A percentile compares a stretch with the other conserved stretches of the same genome.
phyloP scores from a whole-genome alignment of 164 flowering plant species.

The Kalanchoe fedtschenkoi region DNA sequence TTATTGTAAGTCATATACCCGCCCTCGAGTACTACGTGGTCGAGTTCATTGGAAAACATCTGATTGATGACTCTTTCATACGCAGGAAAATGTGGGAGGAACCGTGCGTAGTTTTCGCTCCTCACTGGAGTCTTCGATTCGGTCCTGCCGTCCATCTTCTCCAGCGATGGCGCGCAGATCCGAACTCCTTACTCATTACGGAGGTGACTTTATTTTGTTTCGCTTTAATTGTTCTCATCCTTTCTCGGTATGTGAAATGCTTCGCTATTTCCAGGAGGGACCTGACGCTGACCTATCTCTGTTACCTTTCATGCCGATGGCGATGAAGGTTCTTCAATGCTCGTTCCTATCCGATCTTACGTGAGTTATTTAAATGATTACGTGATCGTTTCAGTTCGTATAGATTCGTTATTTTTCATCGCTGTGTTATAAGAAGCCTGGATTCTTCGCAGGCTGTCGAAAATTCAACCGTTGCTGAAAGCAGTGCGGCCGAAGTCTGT shows the following conservation, averaged over 20 bases:
- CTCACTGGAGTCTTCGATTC: constrained; percentile 83
- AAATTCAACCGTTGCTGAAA: too few species aligned
- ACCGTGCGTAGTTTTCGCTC: constrained; percentile 82
- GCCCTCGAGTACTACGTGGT: too few species aligned
- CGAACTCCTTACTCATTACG: constrained; percentile 56
- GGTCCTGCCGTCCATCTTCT: constrained; percentile 80
- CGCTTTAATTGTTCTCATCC: background rate
- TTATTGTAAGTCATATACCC: constrained; percentile 44
- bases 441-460: too few species aligned
- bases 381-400: too few species aligned
- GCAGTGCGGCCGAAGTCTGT: too few species aligned
- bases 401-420: too few species aligned
- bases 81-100: constrained; percentile 64
- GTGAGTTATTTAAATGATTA: too few species aligned
- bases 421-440: too few species aligned
- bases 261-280: constrained; percentile 36
- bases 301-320: constrained; percentile 65
- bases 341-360: constrained; percentile 76
- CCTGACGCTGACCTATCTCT: constrained; percentile 48
- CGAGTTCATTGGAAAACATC: too few species aligned
- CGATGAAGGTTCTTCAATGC: constrained; percentile 75
- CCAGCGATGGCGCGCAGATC: constrained; percentile 57
- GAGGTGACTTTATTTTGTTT: constrained; percentile 40
- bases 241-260: too few species aligned
- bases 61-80: too few species aligned